Conservation (phyloP, 2,329 filamentous ascomycete species). For the Talaromyces amestolkiae region DNA sequence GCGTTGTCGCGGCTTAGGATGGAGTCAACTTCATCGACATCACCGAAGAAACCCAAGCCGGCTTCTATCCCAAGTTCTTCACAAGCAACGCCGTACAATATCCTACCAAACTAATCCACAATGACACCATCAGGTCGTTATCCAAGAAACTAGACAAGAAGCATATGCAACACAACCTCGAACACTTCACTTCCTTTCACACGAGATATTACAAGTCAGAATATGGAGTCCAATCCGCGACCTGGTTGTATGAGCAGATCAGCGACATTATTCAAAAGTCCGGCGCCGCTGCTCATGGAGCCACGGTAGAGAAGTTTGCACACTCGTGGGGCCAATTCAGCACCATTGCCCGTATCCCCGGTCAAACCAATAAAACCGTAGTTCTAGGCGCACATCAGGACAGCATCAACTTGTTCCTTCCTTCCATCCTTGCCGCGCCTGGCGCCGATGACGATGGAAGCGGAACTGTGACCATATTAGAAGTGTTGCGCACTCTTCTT, state of each 20-base stretch:
- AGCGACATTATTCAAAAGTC: conserved; percentile 67
- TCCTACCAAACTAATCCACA: conserved; percentile 64
- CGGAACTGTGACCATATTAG: conserved; percentile 89
- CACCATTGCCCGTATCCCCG: conserved; percentile 88
- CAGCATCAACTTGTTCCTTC: conserved; percentile 89
- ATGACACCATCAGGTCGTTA: conserved; percentile 65
- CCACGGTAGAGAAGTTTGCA: conserved; percentile 68
- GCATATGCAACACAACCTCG: conserved; percentile 74
- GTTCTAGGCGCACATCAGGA: conserved; percentile 93
- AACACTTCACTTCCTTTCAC: conserved; percentile 62
- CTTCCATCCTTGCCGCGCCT: conserved; percentile 77
- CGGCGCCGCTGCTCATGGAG: conserved; percentile 65
- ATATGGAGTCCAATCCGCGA: conserved; percentile 76
- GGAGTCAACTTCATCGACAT: conserved; percentile 94
- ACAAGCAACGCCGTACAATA: conserved; percentile 54
- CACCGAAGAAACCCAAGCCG: conserved; percentile 62
- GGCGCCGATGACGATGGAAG: conserved; percentile 96
- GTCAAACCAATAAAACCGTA: conserved; percentile 76
- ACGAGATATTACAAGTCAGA: conserved; percentile 59
- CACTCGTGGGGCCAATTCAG: conserved; percentile 88
- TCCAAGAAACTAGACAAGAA: conserved; percentile 68
- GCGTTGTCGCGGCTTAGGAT: conserved; percentile 52
- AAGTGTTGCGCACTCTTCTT: conserved; percentile 80
- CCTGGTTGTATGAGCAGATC: conserved; percentile 79
- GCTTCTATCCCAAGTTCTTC: conserved; percentile 55